Evolutionary conservation across 148 eudicot species (phyloP).

Genomic region (Chenopodium suecicum): DNA sequence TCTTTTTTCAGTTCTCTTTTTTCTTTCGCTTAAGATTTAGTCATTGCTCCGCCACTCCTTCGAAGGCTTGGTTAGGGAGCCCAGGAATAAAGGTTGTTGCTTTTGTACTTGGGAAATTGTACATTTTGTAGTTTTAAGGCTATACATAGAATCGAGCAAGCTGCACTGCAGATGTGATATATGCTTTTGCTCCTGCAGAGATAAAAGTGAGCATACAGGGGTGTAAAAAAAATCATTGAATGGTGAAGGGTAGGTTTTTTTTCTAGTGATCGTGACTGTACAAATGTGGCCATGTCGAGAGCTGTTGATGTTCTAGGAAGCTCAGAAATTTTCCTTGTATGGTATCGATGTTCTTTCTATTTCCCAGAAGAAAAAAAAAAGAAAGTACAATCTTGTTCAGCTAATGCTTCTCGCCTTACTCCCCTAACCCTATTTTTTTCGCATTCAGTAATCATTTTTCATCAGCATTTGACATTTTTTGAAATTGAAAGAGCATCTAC

Average conservation of each 20-base stretch:
- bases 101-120: constrained; percentile 71
- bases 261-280: constrained; percentile 49
- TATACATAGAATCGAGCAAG: constrained; percentile 57
- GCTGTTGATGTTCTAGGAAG: constrained; percentile 34
- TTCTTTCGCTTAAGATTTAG: constrained; percentile 20
- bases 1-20: constrained; percentile 22
- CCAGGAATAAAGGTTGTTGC: constrained; percentile 60
- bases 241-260: constrained; percentile 34
- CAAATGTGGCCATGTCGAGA: constrained; percentile 45
- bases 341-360: constrained; percentile 21
- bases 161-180: constrained; percentile 50
- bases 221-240: constrained; percentile 38
- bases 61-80: constrained; percentile 34
- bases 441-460: neutral
- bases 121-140: constrained; percentile 72
- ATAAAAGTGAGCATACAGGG: constrained; percentile 33
- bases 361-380: constrained; percentile 11
- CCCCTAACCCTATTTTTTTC: neutral
- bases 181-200: constrained; percentile 41
- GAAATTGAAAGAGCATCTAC: too few species aligned
- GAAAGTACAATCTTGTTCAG: neutral
- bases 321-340: constrained; percentile 37
- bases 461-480: too few species aligned
- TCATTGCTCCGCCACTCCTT: constrained; percentile 30
- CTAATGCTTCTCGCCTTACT: neutral